Conservation (phyloP, 2,329 filamentous ascomycete genomes). For the Berkeleyomyces rouxiae region DNA sequence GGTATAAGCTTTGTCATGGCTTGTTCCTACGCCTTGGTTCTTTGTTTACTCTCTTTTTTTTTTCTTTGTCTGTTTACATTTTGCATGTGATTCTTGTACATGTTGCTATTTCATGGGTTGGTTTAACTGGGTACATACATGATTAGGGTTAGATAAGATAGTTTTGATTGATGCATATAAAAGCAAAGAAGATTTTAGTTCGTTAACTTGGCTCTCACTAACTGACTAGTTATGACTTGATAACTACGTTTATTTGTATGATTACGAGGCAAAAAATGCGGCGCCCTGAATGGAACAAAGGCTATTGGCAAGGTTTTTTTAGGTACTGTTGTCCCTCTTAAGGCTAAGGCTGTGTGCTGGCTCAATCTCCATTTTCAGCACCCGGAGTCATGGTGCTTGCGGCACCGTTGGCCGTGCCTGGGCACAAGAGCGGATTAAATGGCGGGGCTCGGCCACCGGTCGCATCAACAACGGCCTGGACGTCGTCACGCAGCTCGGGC, state of each 20-base stretch:
- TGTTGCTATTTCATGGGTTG: neutral
- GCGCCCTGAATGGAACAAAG: neutral
- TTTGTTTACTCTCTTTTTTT: neutral
- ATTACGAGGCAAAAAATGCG: too few relatives aligned
- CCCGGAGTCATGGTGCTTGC: neutral
- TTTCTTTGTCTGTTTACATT: slow-evolving; percentile 1
- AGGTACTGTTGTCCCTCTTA: neutral
- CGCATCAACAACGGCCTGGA: slow-evolving; percentile 31
- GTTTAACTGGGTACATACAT: neutral
- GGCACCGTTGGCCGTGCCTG: neutral
- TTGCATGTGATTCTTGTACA: neutral
- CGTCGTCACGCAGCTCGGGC: slow-evolving; percentile 41
- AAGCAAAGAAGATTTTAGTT: neutral
- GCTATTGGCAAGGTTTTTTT: neutral
- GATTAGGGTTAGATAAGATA: neutral
- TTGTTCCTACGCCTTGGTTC: neutral
- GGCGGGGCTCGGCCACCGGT: slow-evolving; percentile 22
- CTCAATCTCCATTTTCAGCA: slow-evolving; percentile 3
- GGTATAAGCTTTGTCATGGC: neutral
- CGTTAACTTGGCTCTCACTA: too few relatives aligned
- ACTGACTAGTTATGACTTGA: too few relatives aligned
- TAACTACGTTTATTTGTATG: too few relatives aligned
- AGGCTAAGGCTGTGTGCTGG: neutral
- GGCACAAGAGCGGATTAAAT: neutral
- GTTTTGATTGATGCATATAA: neutral